These are phyloP conservation scores for Chrysosporium keratinophilum DNA, from an alignment of 2,329 filamentous ascomycete genomes.

Conservation along the genomic window DNA sequence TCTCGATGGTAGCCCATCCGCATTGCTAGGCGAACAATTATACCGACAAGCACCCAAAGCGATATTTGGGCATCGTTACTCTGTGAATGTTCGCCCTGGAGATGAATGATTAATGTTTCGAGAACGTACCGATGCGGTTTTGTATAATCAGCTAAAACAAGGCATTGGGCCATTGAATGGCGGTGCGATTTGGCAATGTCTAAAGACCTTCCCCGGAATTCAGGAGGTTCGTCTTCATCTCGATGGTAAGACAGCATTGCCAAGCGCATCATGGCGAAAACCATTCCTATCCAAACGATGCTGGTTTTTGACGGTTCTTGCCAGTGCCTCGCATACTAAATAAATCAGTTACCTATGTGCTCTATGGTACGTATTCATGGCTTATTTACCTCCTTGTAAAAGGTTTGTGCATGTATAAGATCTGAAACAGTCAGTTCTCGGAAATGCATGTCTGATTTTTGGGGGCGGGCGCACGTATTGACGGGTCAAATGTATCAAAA, in stretches of 20 bases:
- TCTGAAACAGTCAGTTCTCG: slow-evolving; percentile 29
- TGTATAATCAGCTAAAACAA: slow-evolving; percentile 54
- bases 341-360: neutral
- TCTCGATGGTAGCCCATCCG: slow-evolving; percentile 57
- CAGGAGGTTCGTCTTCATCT: slow-evolving; percentile 53
- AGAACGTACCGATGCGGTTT: slow-evolving; percentile 51
- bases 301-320: slow-evolving; percentile 46
- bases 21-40: slow-evolving; percentile 54
- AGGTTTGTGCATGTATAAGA: slow-evolving; percentile 74
- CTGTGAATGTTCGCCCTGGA: slow-evolving; percentile 51
- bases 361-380: neutral
- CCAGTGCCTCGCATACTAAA: slow-evolving; percentile 54
- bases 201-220: slow-evolving; percentile 48
- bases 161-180: slow-evolving; percentile 51
- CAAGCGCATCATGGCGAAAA: slow-evolving; percentile 55
- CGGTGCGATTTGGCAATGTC: slow-evolving; percentile 39
- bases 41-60: slow-evolving; percentile 49
- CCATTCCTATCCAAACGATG: slow-evolving; percentile 52
- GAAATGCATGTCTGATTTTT: slow-evolving; percentile 10
- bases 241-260: slow-evolving; percentile 53
- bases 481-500: slow-evolving; percentile 69
- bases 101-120: slow-evolving; percentile 52
- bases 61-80: slow-evolving; percentile 51
- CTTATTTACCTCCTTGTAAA: slow-evolving; percentile 61
- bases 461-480: slow-evolving; percentile 42